phyloP scores from a whole-genome alignment of 2,329 filamentous ascomycete species.

The Neofusicoccum ribis region DNA sequence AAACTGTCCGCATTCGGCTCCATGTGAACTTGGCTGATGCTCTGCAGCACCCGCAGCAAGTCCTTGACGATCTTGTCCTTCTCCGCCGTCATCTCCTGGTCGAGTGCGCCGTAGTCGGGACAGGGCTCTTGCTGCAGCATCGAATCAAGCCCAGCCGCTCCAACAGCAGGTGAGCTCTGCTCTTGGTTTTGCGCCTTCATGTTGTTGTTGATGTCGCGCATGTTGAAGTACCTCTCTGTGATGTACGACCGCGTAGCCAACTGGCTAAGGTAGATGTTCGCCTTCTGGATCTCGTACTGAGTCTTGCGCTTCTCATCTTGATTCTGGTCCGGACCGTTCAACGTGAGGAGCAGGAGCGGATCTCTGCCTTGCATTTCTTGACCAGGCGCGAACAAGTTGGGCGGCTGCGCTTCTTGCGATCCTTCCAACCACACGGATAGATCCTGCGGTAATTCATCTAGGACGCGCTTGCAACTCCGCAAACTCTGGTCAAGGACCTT shows the following conservation, averaged over 20 bases:
- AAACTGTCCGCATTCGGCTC: slow-evolving; percentile 69
- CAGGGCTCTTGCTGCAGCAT: slow-evolving; percentile 29
- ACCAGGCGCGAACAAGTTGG: slow-evolving; percentile 23
- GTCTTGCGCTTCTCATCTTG: slow-evolving; percentile 49
- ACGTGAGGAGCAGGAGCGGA: slow-evolving; percentile 29
- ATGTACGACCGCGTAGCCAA: slow-evolving; percentile 80
- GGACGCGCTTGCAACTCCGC: slow-evolving; percentile 66
- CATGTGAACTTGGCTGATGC: slow-evolving; percentile 81
- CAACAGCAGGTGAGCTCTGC: slow-evolving; percentile 36
- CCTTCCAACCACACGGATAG: slow-evolving; percentile 58
- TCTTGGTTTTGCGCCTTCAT: slow-evolving; percentile 47
- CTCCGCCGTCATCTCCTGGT: slow-evolving; percentile 70
- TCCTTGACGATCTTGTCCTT: slow-evolving; percentile 80
- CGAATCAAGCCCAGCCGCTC: slow-evolving; percentile 38
- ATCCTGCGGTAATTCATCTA: slow-evolving; percentile 68
- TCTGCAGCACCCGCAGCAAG: slow-evolving; percentile 71
- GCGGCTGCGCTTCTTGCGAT: slow-evolving; percentile 28
- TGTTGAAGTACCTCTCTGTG: slow-evolving; percentile 80
- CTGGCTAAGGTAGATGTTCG: slow-evolving; percentile 82
- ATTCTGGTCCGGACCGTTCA: slow-evolving; percentile 8
- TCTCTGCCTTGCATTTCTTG: slow-evolving; percentile 21
- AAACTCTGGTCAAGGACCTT: slow-evolving; percentile 71
- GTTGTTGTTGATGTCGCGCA: slow-evolving; percentile 64
- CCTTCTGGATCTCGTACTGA: slow-evolving; percentile 88
- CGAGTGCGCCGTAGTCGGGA: slow-evolving; percentile 48